Base-by-base conservation (phyloP, 1,284 basidiomycete species). In the Macrocystidia cucumis region DNA sequence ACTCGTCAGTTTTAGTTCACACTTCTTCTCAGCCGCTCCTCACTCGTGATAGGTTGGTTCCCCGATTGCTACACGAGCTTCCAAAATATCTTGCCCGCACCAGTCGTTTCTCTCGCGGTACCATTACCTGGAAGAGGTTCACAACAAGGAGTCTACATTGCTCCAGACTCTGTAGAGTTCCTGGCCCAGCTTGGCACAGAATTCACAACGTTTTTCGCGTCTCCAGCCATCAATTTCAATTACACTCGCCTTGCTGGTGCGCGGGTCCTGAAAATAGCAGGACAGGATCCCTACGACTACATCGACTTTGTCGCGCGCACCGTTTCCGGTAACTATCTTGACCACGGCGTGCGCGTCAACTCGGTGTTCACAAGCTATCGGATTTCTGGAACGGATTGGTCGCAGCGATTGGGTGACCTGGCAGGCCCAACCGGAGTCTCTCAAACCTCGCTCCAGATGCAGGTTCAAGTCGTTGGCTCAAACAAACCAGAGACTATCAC, bases 341-440 rank as follows among this genome's bases (percentile, higher is more conserved):
- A 78, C 46, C 74, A 77, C 39, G 70, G 70, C 24, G 67, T 78
- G 27, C 67, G 76, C 35, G 71, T 78, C 23, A 80, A 80, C 55
- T 74, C 72, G 33, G 76, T 72, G 6, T 74, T 75, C 54, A 70
- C 65, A 23, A 74, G 72, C 47, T 79, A 80, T 48, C 57, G 73
- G 6, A 69, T 79, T 37, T 53, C 58, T 1, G 60, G 53, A 12
- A 61, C 54, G 0, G 50, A 43, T 18, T 75, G 67, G 45, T 73
- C 71, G 18, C 75, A 78, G 50, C 63, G 75, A n/a, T 48, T 80
- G 34, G 78, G 59, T 18, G 74, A 78, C 49, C 58, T 77, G 28
- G 74, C 76, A 25, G 73, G 74, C 1, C 69, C 73, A 4, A 51
- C 55, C 9, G 64, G 69, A 42, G 67, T 71, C 5, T 62, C 67